Conservation (phyloP, 768 basidiomycete species). For the Agaricus blazei region DNA sequence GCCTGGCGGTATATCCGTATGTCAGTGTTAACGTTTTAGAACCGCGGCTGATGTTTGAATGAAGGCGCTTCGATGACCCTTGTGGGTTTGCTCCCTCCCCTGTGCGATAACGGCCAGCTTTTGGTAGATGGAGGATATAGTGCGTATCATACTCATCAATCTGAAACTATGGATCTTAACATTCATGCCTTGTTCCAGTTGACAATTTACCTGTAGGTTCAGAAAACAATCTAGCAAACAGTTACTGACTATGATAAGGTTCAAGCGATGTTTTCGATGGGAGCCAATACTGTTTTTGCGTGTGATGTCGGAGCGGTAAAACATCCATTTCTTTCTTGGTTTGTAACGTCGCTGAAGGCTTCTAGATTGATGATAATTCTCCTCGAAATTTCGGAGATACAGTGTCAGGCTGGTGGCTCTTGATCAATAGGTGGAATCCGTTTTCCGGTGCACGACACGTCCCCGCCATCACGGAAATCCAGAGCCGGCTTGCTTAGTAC, state of each 20-base stretch:
- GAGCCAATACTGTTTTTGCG: constrained; percentile 87
- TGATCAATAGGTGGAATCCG: constrained; percentile 91
- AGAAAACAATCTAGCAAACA: neutral
- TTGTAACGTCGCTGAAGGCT: neutral
- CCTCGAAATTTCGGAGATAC: constrained; percentile 94
- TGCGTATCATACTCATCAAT: constrained; percentile 31
- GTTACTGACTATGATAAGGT: constrained; percentile 45
- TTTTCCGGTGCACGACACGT: constrained; percentile 74
- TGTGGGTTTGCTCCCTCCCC: constrained; percentile 89
- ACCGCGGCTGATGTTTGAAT: constrained; percentile 1
- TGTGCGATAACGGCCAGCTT: constrained; percentile 92
- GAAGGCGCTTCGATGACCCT: constrained; percentile 95
- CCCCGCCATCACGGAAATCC: constrained; percentile 90
- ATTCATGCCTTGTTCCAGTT: constrained; percentile 38
- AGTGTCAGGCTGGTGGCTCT: constrained; percentile 93
- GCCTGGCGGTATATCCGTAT: constrained; percentile 92
- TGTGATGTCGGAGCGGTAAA: constrained; percentile 85
- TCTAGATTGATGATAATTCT: constrained; percentile 87
- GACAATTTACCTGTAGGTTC: constrained; percentile 79
- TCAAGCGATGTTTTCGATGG: constrained; percentile 87
- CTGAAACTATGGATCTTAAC: neutral
- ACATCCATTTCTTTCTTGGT: neutral
- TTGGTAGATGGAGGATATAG: constrained; percentile 88
- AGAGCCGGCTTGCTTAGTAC: constrained; percentile 91
- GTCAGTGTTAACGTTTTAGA: constrained; percentile 12